These are phyloP conservation scores for Tetrahymena borealis DNA, from an alignment of 73 alveolate genomes.

Conservation along the genomic window DNA sequence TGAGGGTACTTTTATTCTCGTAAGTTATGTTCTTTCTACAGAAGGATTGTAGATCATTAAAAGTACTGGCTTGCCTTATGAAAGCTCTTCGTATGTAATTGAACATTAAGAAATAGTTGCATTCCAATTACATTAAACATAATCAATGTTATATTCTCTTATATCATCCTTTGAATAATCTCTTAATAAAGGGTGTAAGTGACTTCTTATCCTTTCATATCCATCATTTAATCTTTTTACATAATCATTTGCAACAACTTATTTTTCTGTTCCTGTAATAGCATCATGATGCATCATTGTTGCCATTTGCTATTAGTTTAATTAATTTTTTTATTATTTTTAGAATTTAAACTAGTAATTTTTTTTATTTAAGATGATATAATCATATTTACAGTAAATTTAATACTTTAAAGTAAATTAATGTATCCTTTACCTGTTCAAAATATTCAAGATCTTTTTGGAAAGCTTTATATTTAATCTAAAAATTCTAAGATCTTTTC, in stretches of 20 bases:
- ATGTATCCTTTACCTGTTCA: background rate
- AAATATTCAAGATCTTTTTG: background rate
- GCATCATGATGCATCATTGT: slow-evolving; percentile 38
- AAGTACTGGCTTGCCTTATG: background rate
- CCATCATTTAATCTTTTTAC: background rate
- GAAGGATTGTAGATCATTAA: slow-evolving; percentile 2
- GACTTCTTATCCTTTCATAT: background rate
- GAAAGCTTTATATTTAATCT: background rate
- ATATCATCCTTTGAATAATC: background rate
- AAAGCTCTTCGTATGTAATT: background rate
- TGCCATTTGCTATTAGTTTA: background rate
- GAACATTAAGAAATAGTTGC: slow-evolving; percentile 8
- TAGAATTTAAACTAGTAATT: too few relatives aligned
- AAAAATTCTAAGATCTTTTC: background rate
- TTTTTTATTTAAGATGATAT: too few relatives aligned
- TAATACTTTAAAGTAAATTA: too few relatives aligned
- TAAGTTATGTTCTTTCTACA: background rate
- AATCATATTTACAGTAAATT: too few relatives aligned
- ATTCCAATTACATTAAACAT: slow-evolving; percentile 22
- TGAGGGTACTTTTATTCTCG: background rate
- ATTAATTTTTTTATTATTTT: background rate
- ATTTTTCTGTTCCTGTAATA: slow-evolving; percentile 27
- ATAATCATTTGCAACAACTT: slow-evolving; percentile 6
- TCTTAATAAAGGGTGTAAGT: background rate
- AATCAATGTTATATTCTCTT: background rate